phyloP scores from a whole-genome alignment of 805 yeast genomes.

The Komagataella mondaviorum region DNA sequence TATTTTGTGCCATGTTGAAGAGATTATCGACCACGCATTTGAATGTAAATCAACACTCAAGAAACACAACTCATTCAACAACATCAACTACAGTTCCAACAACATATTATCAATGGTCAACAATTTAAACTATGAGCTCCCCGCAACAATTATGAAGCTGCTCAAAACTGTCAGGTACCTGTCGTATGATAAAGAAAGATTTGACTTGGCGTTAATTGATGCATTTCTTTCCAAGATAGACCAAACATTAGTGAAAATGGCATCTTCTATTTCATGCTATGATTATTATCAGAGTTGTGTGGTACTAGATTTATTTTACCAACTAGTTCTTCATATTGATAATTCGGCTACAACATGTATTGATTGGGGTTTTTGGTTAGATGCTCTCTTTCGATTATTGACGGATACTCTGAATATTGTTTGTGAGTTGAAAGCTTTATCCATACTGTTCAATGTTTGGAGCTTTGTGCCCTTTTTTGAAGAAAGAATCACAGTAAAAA shows the following conservation, averaged over 20 bases:
- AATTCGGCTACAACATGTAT: constrained; percentile 12
- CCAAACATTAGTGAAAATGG: constrained; percentile 19
- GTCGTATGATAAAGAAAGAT: constrained; percentile 14
- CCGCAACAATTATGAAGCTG: constrained; percentile 15
- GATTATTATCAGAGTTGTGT: constrained; percentile 25
- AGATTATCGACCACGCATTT: constrained; percentile 16
- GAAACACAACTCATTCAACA: not conserved
- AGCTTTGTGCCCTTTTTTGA: constrained; percentile 35
- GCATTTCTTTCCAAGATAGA: constrained; percentile 15
- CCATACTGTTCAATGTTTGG: constrained; percentile 66
- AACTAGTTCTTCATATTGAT: constrained; percentile 10
- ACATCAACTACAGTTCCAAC: not conserved
- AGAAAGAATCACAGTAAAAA: not conserved
- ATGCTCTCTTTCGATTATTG: constrained; percentile 45
- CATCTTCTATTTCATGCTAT: constrained; percentile 21
- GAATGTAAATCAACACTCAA: not conserved
- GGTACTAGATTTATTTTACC: constrained; percentile 25
- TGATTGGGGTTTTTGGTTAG: constrained; percentile 72
- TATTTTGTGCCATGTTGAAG: constrained; percentile 31
- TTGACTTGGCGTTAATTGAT: constrained; percentile 10
- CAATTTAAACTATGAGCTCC: not conserved
- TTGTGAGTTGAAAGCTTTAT: constrained; percentile 46
- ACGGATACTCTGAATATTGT: constrained; percentile 42
- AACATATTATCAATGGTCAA: not conserved
- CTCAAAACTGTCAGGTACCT: constrained; percentile 23